phyloP scores from a whole-genome alignment of 2,329 filamentous ascomycete genomes.

The Cordyceps javanica region DNA sequence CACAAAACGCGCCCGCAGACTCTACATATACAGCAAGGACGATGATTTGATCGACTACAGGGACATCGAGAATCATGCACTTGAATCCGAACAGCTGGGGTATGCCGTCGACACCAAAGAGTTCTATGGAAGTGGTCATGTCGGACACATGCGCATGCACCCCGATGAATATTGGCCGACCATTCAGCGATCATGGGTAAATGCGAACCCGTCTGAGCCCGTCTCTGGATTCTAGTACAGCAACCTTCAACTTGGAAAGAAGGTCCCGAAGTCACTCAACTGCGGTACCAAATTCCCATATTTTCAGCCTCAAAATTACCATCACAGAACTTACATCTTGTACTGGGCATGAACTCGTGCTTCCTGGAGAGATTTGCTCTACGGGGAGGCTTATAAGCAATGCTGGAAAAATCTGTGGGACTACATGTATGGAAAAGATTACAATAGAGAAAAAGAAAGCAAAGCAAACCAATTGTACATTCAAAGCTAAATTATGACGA shows the following conservation, averaged over 20 bases:
- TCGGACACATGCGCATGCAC: constrained; percentile 53
- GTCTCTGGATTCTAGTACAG: no score
- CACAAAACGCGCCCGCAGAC: constrained; percentile 32
- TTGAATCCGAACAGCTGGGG: constrained; percentile 39
- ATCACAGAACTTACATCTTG: no score
- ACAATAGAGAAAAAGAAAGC: neutral
- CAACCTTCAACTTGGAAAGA: no score
- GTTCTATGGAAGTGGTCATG: constrained; percentile 55
- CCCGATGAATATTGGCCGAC: constrained; percentile 51
- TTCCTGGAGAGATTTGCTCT: no score
- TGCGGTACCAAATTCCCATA: no score
- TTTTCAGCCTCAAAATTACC: no score
- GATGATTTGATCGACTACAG: constrained; percentile 50
- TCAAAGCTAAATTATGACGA: neutral
- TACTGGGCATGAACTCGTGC: no score
- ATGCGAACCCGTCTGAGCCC: no score
- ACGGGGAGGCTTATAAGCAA: no score
- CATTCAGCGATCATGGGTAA: constrained; percentile 21
- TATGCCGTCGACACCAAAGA: constrained; percentile 37
- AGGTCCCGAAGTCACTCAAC: no score
- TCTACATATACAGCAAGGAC: constrained; percentile 54
- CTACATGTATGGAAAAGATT: no score
- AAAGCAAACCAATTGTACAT: neutral
- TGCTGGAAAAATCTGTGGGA: no score
- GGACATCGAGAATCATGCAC: constrained; percentile 50